A percentile compares a stretch with the other conserved stretches of the same genome.
These are phyloP conservation scores for Xylariaceae sp. DNA, from an alignment of 2,329 filamentous ascomycete species.

Conservation along the genomic window DNA sequence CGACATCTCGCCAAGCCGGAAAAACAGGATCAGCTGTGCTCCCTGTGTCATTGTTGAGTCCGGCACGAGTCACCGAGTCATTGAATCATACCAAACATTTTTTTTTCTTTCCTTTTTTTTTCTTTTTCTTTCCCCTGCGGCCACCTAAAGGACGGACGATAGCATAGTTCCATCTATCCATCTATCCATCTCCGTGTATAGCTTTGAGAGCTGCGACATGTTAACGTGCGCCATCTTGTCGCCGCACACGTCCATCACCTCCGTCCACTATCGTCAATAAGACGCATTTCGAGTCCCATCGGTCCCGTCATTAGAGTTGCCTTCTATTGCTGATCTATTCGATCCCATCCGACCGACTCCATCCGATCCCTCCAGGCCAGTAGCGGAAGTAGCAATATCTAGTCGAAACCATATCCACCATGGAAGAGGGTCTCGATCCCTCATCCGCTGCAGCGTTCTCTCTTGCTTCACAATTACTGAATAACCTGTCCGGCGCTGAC, in stretches of 20 bases:
- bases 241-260: constrained; percentile 21
- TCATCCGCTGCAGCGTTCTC: constrained; percentile 42
- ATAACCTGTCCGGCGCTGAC: constrained; percentile 53
- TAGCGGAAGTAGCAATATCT: neutral
- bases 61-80: neutral
- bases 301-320: neutral
- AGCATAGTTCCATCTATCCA: too few relatives aligned
- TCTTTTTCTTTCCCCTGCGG: neutral
- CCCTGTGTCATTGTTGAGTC: neutral
- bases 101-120: neutral
- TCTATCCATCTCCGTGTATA: too few relatives aligned
- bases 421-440: constrained; percentile 44
- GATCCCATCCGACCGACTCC: too few relatives aligned
- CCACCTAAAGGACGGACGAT: constrained; percentile 8
- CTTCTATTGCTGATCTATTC: neutral
- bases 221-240: constrained; percentile 17
- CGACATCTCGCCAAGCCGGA: neutral
- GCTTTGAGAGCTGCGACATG: constrained; percentile 26
- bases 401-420: constrained; percentile 19
- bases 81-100: neutral
- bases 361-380: neutral
- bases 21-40: neutral
- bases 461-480: constrained; percentile 43
- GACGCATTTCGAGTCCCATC: too few relatives aligned
- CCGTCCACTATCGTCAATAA: constrained; percentile 5